A percentile compares a stretch with the other conserved stretches of the same genome.
Evolutionary conservation across 768 basidiomycete genomes (phyloP).

Genomic region (Sarcomyxa edulis): DNA sequence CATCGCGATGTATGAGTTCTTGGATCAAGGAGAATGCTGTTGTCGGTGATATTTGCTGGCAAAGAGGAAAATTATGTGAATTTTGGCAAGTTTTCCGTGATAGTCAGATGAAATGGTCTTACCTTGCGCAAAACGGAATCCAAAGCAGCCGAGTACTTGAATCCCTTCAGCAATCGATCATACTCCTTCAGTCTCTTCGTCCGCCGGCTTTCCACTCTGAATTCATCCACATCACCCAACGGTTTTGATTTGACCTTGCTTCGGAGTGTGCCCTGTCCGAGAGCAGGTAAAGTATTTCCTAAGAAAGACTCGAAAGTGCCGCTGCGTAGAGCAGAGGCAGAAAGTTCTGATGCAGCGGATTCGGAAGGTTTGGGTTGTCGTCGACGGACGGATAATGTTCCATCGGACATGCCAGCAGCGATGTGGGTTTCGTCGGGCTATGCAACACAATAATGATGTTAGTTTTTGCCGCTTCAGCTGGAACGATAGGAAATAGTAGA

Average conservation of each 20-base stretch:
- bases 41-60: slow-evolving; percentile 77
- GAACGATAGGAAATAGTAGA: not conserved
- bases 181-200: slow-evolving; percentile 76
- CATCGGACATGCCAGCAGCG: slow-evolving; percentile 96
- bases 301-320: slow-evolving; percentile 69
- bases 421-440: slow-evolving; percentile 97
- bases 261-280: slow-evolving; percentile 47
- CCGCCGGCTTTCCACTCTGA: slow-evolving; percentile 69
- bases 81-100: not conserved
- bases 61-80: too few relatives aligned
- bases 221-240: slow-evolving; percentile 64
- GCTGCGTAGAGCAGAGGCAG: slow-evolving; percentile 36
- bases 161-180: slow-evolving; percentile 83
- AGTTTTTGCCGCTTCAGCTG: slow-evolving; percentile 8
- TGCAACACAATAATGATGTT: slow-evolving; percentile 1
- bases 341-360: slow-evolving; percentile 25
- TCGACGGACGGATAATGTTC: slow-evolving; percentile 93
- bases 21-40: slow-evolving; percentile 88
- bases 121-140: slow-evolving; percentile 89
- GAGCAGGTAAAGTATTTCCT: slow-evolving; percentile 42
- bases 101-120: slow-evolving; percentile 8
- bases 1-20: slow-evolving; percentile 91
- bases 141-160: slow-evolving; percentile 92
- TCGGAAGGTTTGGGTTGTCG: slow-evolving; percentile 76
- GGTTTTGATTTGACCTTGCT: slow-evolving; percentile 42